Conservation (phyloP, 495 filamentous ascomycete genomes). For the Hypoxylon trugodes region DNA sequence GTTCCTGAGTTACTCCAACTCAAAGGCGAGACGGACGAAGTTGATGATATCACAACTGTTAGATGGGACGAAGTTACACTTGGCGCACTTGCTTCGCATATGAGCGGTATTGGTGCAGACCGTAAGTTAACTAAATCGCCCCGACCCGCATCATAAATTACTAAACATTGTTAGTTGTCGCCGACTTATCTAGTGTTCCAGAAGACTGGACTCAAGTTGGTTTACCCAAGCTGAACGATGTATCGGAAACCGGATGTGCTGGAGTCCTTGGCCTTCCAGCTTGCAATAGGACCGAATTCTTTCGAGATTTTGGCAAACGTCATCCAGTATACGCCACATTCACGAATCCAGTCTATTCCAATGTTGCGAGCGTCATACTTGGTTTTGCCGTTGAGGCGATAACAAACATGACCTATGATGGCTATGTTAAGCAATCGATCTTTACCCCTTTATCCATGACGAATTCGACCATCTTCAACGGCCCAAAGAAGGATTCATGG, state of each 20-base stretch:
- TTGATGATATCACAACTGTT: constrained; percentile 42
- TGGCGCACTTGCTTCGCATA: constrained; percentile 48
- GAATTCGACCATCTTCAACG: constrained; percentile 46
- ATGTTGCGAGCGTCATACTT: constrained; percentile 51
- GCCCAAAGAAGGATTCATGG: constrained; percentile 44
- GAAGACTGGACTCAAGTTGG: constrained; percentile 43
- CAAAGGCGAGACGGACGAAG: constrained; percentile 36
- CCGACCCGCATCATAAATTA: not conserved
- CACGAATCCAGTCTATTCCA: constrained; percentile 53
- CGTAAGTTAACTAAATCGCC: constrained; percentile 30
- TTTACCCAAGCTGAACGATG: constrained; percentile 38
- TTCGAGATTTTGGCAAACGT: constrained; percentile 45
- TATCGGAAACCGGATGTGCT: constrained; percentile 43
- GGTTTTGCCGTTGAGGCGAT: constrained; percentile 50
- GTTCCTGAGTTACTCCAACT: constrained; percentile 51
- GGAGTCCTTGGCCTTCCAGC: constrained; percentile 42
- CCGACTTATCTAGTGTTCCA: constrained; percentile 41
- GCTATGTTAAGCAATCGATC: constrained; percentile 45
- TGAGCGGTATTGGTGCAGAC: constrained; percentile 48
- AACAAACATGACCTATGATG: constrained; percentile 43
- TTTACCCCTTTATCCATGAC: constrained; percentile 53
- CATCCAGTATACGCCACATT: constrained; percentile 49
- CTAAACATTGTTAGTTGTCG: constrained; percentile 35
- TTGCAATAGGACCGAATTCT: constrained; percentile 47
- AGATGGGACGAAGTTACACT: constrained; percentile 52